These are phyloP conservation scores for Aureobasidium pullulans DNA, from an alignment of 2,329 filamentous ascomycete genomes.

Conservation along the genomic window DNA sequence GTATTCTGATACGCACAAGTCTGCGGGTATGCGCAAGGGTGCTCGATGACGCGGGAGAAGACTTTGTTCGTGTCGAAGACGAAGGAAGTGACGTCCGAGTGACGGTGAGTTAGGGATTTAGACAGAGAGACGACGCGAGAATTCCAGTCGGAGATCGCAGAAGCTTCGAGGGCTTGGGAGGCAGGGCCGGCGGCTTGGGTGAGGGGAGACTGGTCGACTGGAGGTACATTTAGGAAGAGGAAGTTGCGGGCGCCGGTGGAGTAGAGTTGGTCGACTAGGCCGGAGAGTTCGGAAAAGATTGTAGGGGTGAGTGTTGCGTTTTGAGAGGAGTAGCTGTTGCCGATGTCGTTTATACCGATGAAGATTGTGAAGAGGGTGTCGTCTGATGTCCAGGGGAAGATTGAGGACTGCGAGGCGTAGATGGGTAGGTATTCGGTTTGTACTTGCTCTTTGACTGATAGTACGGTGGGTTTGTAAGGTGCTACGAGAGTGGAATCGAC, in stretches of 20 bases:
- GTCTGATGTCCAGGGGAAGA: slow-evolving; percentile 36
- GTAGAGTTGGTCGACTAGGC: slow-evolving; percentile 36
- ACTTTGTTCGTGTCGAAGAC: slow-evolving; percentile 46
- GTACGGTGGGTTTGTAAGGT: slow-evolving; percentile 43
- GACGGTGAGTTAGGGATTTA: slow-evolving; percentile 29
- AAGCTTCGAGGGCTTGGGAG: slow-evolving; percentile 25
- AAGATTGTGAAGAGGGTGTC: slow-evolving; percentile 45
- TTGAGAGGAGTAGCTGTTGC: slow-evolving; percentile 39
- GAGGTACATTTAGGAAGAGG: slow-evolving; percentile 41
- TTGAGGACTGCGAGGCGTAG: slow-evolving; percentile 31
- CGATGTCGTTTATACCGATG: slow-evolving; percentile 52
- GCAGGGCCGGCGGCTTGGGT: slow-evolving; percentile 34
- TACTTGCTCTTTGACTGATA: slow-evolving; percentile 47
- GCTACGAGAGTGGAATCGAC: slow-evolving; percentile 41
- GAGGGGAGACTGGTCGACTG: slow-evolving; percentile 47
- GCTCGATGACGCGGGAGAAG: slow-evolving; percentile 47
- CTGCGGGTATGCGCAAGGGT: slow-evolving; percentile 43
- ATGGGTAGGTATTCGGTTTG: slow-evolving; percentile 34
- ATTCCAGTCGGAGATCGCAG: slow-evolving; percentile 48
- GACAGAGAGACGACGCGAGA: slow-evolving; percentile 36
- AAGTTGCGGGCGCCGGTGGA: slow-evolving; percentile 42
- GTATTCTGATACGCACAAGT: slow-evolving; percentile 49
- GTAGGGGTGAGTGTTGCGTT: slow-evolving; percentile 28
- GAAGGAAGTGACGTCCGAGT: slow-evolving; percentile 42
- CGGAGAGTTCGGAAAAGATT: slow-evolving; percentile 32